Evolutionary conservation across 1,139 yeast genomes (phyloP).

Genomic region (Diutina sp.): DNA sequence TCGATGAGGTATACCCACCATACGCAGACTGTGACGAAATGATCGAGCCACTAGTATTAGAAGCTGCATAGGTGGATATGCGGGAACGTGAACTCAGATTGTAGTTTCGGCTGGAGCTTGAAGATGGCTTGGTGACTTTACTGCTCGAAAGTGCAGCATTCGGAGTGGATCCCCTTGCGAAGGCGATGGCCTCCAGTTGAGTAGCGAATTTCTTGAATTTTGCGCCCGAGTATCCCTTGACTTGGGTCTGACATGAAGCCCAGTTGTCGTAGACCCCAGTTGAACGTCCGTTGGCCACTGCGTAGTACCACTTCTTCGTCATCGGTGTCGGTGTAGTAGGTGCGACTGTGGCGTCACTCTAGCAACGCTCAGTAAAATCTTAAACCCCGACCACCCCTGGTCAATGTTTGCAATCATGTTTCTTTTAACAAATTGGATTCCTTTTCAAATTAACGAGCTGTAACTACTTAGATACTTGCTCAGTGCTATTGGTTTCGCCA

Average conservation of each 20-base stretch:
- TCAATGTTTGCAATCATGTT: too few species aligned
- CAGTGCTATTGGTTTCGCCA: too few species aligned
- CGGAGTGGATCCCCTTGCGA: slow-evolving; percentile 5
- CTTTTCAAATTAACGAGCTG: too few species aligned
- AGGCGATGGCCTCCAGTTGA: slow-evolving; percentile 29
- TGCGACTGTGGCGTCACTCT: too few species aligned
- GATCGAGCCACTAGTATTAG: neutral
- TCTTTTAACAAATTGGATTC: too few species aligned
- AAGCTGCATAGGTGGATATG: neutral
- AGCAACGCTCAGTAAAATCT: too few species aligned
- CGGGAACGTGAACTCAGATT: neutral
- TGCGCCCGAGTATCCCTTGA: slow-evolving; percentile 43
- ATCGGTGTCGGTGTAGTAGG: neutral
- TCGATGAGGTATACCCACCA: neutral
- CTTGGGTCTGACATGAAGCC: slow-evolving; percentile 34
- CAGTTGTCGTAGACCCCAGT: slow-evolving; percentile 43
- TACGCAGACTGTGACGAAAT: too few species aligned
- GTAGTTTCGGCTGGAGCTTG: neutral
- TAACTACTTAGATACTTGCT: too few species aligned
- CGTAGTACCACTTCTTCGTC: slow-evolving; percentile 20
- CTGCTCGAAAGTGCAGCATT: neutral
- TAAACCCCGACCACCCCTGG: too few species aligned
- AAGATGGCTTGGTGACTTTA: neutral
- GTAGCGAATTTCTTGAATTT: slow-evolving; percentile 39
- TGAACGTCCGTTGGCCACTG: slow-evolving; percentile 44